These are phyloP conservation scores for Cladophialophora bantiana DNA, from an alignment of 2,329 filamentous ascomycete genomes.

Conservation along the genomic window DNA sequence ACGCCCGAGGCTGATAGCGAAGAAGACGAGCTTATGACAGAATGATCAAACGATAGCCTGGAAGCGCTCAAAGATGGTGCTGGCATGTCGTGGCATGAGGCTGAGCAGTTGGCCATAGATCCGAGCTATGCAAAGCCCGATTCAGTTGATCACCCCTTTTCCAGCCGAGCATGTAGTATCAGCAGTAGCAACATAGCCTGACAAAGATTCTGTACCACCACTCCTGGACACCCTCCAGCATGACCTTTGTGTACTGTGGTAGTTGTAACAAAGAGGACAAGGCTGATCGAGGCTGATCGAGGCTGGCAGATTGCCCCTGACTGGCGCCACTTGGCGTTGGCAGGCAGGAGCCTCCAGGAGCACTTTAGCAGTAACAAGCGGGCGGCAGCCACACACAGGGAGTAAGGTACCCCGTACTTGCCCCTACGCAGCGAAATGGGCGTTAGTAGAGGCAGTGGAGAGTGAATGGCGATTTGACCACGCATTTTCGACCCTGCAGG, in stretches of 20 bases:
- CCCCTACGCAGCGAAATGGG: background rate
- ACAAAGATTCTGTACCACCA: background rate
- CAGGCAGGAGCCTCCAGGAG: background rate
- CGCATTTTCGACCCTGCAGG: background rate
- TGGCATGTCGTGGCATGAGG: background rate
- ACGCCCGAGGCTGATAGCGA: conserved; percentile 43
- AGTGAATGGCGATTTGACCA: conserved; percentile 7
- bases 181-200: background rate
- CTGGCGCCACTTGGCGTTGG: background rate
- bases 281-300: conserved; percentile 2
- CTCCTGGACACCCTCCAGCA: background rate
- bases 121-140: background rate
- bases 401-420: background rate
- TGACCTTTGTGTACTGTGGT: background rate
- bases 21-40: conserved; percentile 37
- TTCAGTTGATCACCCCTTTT: background rate
- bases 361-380: background rate
- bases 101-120: background rate
- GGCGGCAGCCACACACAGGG: conserved; percentile 2
- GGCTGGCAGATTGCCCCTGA: conserved; percentile 4
- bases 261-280: background rate
- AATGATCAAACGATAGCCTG: conserved; percentile 1
- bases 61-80: background rate
- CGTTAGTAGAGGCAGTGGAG: background rate
- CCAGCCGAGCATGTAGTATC: background rate